phyloP scores from a whole-genome alignment of 225 moss, liverwort and hornwort genomes.

The Antitrichia curtipendula region DNA sequence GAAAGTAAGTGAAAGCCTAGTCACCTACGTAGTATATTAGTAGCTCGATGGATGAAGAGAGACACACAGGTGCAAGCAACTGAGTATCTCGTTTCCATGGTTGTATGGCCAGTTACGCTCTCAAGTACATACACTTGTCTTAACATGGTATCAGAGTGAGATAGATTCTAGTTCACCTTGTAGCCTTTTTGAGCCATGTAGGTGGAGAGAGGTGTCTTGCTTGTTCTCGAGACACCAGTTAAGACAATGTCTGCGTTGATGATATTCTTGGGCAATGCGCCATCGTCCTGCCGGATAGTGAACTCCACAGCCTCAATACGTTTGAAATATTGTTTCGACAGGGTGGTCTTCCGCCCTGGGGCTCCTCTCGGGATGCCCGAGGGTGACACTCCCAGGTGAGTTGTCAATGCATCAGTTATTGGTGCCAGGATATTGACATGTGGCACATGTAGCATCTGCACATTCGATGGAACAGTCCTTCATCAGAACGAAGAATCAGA shows the following conservation, averaged over 20 bases:
- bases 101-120: neutral
- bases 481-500: neutral
- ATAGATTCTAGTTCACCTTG: slow-evolving; percentile 31
- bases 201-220: slow-evolving; percentile 97
- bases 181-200: slow-evolving; percentile 97
- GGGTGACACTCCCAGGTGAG: slow-evolving; percentile 79
- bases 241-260: slow-evolving; percentile 66
- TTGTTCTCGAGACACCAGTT: slow-evolving; percentile 85
- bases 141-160: neutral
- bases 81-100: neutral
- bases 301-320: slow-evolving; percentile 94
- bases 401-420: slow-evolving; percentile 64
- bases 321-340: slow-evolving; percentile 92
- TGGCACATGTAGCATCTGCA: slow-evolving; percentile 63
- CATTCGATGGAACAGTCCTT: neutral
- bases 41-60: neutral
- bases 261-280: slow-evolving; percentile 81
- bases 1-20: neutral
- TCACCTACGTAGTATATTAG: neutral
- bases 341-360: slow-evolving; percentile 52
- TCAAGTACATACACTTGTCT: no score
- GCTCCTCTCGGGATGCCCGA: slow-evolving; percentile 83
- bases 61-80: neutral
- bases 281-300: slow-evolving; percentile 91
- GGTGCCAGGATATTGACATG: slow-evolving; percentile 81